These are phyloP conservation scores for Spencermartinsiella ligniputridi DNA, from an alignment of 1,139 yeast species.

Conservation along the genomic window DNA sequence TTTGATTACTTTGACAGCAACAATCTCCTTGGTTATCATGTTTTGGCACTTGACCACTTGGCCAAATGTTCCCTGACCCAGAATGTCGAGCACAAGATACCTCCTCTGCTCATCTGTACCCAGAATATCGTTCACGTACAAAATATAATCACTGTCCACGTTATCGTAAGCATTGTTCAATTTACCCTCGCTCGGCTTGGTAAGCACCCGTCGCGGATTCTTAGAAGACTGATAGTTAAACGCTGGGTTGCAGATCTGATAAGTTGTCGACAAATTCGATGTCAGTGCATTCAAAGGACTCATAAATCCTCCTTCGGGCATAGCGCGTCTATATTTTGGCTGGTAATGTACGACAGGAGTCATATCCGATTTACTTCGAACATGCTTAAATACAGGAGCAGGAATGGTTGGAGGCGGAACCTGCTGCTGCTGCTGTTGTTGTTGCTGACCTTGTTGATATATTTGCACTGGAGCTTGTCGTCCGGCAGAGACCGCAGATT, in stretches of 20 bases:
- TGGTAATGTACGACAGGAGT: slow-evolving; percentile 58
- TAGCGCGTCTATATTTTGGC: slow-evolving; percentile 78
- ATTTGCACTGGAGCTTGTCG: slow-evolving; percentile 4
- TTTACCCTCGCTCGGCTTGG: slow-evolving; percentile 86
- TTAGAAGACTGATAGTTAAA: slow-evolving; percentile 80
- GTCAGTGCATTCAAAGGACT: slow-evolving; percentile 88
- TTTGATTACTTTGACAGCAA: slow-evolving; percentile 92
- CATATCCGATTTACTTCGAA: slow-evolving; percentile 50
- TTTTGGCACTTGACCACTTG: slow-evolving; percentile 98
- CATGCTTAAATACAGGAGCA: slow-evolving; percentile 42
- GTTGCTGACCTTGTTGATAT: neutral
- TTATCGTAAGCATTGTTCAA: slow-evolving; percentile 84
- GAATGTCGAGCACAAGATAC: slow-evolving; percentile 80
- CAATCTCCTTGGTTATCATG: slow-evolving; percentile 77
- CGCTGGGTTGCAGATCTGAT: slow-evolving; percentile 79
- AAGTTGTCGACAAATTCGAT: slow-evolving; percentile 71
- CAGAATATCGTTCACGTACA: slow-evolving; percentile 88
- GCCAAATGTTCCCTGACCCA: slow-evolving; percentile 98
- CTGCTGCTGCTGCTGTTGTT: slow-evolving; percentile 2
- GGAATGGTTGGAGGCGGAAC: slow-evolving; percentile 22
- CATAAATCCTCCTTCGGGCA: slow-evolving; percentile 69
- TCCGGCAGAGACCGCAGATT: slow-evolving; percentile 5
- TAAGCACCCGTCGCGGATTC: slow-evolving; percentile 86
- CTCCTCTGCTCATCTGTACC: slow-evolving; percentile 83
- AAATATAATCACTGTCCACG: slow-evolving; percentile 81